phyloP scores from a whole-genome alignment of 176 grass and related monocot species.

The Thalia dealbata region DNA sequence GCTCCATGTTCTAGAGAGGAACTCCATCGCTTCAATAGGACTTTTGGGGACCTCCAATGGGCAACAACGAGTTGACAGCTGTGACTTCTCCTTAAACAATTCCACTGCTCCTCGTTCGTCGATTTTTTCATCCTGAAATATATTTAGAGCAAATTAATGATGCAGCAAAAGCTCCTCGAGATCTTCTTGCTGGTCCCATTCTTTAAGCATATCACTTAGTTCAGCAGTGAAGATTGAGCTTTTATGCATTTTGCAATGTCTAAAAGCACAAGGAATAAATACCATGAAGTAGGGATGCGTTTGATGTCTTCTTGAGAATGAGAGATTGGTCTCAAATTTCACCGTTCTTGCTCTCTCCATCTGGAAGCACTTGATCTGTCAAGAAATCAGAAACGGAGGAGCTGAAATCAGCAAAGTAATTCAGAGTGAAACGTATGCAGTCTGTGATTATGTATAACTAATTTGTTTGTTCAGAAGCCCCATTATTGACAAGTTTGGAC shows the following conservation, averaged over 20 bases:
- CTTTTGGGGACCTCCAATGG: constrained; percentile 39
- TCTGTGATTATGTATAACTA: too few species aligned
- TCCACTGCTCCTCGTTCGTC: constrained; percentile 23
- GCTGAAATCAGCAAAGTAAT: background rate
- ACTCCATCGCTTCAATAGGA: constrained; percentile 63
- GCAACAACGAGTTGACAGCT: constrained; percentile 27
- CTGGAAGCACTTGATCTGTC: background rate
- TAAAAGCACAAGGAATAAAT: constrained; percentile 7
- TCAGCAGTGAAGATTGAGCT: background rate
- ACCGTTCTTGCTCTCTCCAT: constrained; percentile 62
- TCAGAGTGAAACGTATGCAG: background rate
- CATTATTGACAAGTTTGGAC: too few species aligned
- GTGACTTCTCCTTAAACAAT: constrained; percentile 37
- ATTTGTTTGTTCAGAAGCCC: too few species aligned
- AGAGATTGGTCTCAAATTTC: constrained; percentile 41
- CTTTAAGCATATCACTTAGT: background rate
- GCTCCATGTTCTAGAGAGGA: constrained; percentile 91
- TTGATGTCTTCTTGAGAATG: constrained; percentile 54
- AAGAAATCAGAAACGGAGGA: background rate
- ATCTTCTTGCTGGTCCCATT: background rate
- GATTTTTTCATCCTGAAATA: constrained; percentile 44
- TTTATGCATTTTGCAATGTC: background rate
- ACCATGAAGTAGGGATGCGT: constrained; percentile 43
- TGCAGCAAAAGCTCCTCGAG: background rate
- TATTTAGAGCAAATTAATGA: background rate